These are phyloP conservation scores for Chrysoporthe puriensis DNA, from an alignment of 2,329 filamentous ascomycete genomes.

Conservation along the genomic window DNA sequence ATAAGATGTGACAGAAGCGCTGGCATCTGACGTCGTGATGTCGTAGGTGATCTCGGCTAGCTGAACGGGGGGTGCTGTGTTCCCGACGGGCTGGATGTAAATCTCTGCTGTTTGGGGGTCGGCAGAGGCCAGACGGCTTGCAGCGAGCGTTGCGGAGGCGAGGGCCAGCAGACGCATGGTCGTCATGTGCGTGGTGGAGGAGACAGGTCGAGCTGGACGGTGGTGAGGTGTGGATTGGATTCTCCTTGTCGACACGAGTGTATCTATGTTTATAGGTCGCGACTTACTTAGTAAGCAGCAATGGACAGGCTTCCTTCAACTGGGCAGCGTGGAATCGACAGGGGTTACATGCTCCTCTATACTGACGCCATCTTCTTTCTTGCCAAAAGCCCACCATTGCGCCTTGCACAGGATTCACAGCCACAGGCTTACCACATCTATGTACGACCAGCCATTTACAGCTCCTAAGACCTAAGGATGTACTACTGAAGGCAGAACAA, in stretches of 20 bases:
- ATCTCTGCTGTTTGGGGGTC: conserved; percentile 52
- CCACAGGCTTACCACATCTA: background rate
- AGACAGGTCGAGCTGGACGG: background rate
- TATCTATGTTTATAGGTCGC: background rate
- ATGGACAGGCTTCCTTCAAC: background rate
- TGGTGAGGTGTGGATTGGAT: background rate
- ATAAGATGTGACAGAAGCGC: conserved; percentile 55
- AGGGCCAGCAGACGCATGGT: conserved; percentile 29
- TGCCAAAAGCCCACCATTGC: conserved; percentile 6
- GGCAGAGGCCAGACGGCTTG: conserved; percentile 45
- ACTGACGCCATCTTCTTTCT: conserved; percentile 10
- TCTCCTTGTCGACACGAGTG: background rate
- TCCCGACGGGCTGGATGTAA: conserved; percentile 56
- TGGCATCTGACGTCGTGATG: conserved; percentile 40
- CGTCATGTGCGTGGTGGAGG: conserved; percentile 15
- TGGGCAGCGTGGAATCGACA: background rate
- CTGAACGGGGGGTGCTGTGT: conserved; percentile 41
- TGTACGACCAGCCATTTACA: background rate
- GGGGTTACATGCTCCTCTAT: background rate
- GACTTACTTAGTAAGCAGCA: background rate
- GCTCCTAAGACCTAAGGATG: too few species aligned
- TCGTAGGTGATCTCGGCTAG: conserved; percentile 64
- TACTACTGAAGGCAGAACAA: background rate
- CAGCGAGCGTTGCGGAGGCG: conserved; percentile 42
- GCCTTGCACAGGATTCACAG: background rate